Base-by-base conservation (phyloP, 495 filamentous ascomycete species). In the Xylaria scruposa region DNA sequence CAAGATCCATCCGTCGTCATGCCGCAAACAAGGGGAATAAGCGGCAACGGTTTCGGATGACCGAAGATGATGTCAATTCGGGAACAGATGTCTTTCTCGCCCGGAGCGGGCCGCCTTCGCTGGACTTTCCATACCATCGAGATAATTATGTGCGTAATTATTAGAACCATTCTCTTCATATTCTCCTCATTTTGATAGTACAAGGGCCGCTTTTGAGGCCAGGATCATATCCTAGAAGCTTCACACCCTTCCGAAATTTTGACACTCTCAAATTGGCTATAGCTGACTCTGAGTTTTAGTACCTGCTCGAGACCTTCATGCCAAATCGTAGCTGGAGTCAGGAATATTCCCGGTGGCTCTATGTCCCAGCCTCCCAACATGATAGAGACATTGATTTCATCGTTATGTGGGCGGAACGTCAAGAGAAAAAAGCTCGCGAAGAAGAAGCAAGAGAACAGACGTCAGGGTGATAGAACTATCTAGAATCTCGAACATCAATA, bases 291-390 rank as follows among this genome's bases (percentile, higher is more conserved):
- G 7, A 36, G 19, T 38, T 38, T n/a, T 7, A 60, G 58, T 88
- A 89, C 74, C 80, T 86, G 78, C 79, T 89, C 13, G 82, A 85
- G 72, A 84, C 81, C 15, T 88, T 83, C 66, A 61, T 87, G 26
- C 85, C 85, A 1, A 81, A 82, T 54, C 81, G 85, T 38, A 78
- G 78, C 12, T 87, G 85, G 85, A 82, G 75, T 47, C 72, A 70
- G 13, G 74, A 80, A 1, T 60, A 73, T 1, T 67, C 80, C 31
- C 70, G 67, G 38, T 88, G 84, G 85, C 72, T 83, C 31, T 88
- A 86, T 56, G 65, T 83, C 13, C 79, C 82, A 5, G 81, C 76
- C 3, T 76, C 79, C 8, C 80, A 84, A 70, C 85, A 87, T 58
- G 83, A 85, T 15, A 76, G 63, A 24, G 85, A 87, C 51, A 56